phyloP scores from a whole-genome alignment of 495 filamentous ascomycete genomes.

The Aspergillus leporis region DNA sequence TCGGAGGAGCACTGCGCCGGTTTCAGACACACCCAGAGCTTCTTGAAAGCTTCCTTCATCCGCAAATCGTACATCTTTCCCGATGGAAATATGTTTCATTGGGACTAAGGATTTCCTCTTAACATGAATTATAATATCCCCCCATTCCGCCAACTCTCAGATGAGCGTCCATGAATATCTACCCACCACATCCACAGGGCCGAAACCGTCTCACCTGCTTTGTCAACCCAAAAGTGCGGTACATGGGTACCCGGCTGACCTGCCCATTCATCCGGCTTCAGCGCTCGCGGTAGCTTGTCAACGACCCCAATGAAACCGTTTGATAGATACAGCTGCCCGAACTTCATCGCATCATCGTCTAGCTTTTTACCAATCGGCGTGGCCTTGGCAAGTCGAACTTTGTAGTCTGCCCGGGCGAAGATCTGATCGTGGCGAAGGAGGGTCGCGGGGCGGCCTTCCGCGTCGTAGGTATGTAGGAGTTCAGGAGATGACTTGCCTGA shows the following conservation, averaged over 20 bases:
- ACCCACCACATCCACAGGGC: conserved; percentile 21
- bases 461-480: conserved; percentile 50
- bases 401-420: conserved; percentile 31
- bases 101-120: conserved; percentile 5
- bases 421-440: conserved; percentile 31
- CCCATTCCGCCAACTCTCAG: conserved; percentile 16
- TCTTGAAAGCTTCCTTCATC: not conserved
- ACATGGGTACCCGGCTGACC: conserved; percentile 32
- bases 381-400: conserved; percentile 17
- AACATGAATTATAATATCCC: conserved; percentile 7
- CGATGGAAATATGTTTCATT: conserved; percentile 16
- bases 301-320: conserved; percentile 19
- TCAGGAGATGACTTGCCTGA: conserved; percentile 34
- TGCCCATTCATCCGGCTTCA: conserved; percentile 29
- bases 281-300: conserved; percentile 17
- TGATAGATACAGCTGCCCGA: not conserved
- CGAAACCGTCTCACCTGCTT: conserved; percentile 18
- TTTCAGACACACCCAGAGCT: conserved; percentile 17
- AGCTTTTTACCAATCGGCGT: not conserved
- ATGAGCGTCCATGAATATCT: conserved; percentile 23
- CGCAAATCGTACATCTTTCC: not conserved
- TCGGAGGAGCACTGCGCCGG: conserved; percentile 26
- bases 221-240: conserved; percentile 25
- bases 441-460: conserved; percentile 52
- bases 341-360: not conserved